phyloP scores from a whole-genome alignment of 2,329 filamentous ascomycete species.

The Neopestalotiopsis rosae region DNA sequence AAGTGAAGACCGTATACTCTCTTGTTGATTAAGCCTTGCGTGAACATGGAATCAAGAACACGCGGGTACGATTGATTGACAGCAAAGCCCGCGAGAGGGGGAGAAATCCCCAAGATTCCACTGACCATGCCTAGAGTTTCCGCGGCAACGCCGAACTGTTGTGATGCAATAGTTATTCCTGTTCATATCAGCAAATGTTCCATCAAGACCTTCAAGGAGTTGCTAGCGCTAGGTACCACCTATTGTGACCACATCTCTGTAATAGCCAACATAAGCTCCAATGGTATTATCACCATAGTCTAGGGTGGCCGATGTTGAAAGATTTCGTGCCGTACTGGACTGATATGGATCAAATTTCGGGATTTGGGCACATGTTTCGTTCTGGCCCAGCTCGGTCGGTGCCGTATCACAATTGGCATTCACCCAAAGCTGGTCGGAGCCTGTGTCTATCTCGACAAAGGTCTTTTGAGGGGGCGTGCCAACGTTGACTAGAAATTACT shows the following conservation, averaged over 20 bases:
- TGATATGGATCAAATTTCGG: not conserved
- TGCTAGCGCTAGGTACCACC: not conserved
- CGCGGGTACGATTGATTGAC: constrained; percentile 4
- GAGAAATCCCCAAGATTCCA: constrained; percentile 2
- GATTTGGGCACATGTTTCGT: not conserved
- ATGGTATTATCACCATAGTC: not conserved
- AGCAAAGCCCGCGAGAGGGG: not conserved
- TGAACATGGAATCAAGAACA: constrained; percentile 6
- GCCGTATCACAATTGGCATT: not conserved
- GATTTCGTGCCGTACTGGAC: not conserved
- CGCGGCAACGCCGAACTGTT: not conserved
- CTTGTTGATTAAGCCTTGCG: constrained; percentile 3
- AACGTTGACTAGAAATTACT: not conserved
- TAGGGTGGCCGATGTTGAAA: not conserved
- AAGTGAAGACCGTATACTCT: not conserved
- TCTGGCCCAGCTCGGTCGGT: not conserved
- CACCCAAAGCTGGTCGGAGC: constrained; percentile 10
- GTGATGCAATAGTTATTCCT: not conserved
- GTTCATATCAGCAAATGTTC: not conserved
- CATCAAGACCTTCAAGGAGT: not conserved
- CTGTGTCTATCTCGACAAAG: constrained; percentile 10
- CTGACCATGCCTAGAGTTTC: not conserved
- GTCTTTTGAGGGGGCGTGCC: constrained; percentile 4
- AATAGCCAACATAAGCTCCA: not conserved
- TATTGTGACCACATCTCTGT: constrained; percentile 1